phyloP scores from a whole-genome alignment of 2,329 filamentous ascomycete species.

The Fusarium metavorans region DNA sequence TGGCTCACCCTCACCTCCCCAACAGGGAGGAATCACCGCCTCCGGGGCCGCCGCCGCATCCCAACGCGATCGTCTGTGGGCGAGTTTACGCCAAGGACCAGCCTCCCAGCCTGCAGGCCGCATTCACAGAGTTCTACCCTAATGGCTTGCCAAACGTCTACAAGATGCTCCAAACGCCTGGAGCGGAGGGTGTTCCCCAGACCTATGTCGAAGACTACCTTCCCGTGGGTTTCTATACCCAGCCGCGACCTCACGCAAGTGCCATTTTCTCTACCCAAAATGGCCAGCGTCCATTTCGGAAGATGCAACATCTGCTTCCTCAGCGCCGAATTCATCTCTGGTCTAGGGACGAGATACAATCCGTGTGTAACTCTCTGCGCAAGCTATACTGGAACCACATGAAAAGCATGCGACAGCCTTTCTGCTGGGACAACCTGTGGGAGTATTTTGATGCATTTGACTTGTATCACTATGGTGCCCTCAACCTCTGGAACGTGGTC shows the following conservation, averaged over 20 bases:
- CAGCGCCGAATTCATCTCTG: constrained; percentile 52
- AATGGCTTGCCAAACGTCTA: constrained; percentile 51
- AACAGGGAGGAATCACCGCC: constrained; percentile 15
- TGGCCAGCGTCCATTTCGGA: constrained; percentile 47
- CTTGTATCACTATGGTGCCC: constrained; percentile 59
- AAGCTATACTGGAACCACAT: constrained; percentile 51
- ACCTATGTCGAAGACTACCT: constrained; percentile 53
- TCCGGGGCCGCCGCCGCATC: constrained; percentile 23
- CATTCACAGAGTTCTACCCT: constrained; percentile 51
- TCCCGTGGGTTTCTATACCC: constrained; percentile 53
- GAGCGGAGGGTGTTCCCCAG: constrained; percentile 40
- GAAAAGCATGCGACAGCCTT: constrained; percentile 47
- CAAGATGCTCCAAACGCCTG: constrained; percentile 47
- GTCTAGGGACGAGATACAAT: constrained; percentile 54
- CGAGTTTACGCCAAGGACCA: constrained; percentile 41
- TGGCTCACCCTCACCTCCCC: constrained; percentile 22
- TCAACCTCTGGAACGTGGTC: constrained; percentile 63
- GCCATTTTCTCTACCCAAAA: constrained; percentile 56
- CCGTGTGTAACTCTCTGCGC: constrained; percentile 54
- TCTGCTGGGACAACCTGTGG: constrained; percentile 58
- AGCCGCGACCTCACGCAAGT: constrained; percentile 44
- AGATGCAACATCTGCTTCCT: constrained; percentile 44
- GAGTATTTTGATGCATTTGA: constrained; percentile 62
- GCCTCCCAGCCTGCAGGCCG: constrained; percentile 38
- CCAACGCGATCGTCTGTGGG: constrained; percentile 27